Evolutionary conservation across 768 basidiomycete species (phyloP), one percentile per base, ranked within the genome.

Genomic region (Suillus weaverae): DNA sequence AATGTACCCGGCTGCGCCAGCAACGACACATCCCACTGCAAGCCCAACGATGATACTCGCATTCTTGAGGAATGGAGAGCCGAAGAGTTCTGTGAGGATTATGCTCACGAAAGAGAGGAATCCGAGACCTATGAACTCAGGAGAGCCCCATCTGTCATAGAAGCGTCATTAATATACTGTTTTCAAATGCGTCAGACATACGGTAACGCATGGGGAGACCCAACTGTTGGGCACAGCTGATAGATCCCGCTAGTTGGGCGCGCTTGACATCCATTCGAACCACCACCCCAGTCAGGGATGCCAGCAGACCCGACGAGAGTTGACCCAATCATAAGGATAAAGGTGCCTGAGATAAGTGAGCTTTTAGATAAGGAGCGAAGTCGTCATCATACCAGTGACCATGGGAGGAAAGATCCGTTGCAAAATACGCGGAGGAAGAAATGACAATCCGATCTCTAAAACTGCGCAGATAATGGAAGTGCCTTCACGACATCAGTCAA

Each of bases 41-140:
- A 54, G 53, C 53, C 51, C 53, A 3, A 54, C 53, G 61, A 94
- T 90, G 68, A 92, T 87, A 35, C 87, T 88, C 62, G 86, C 83
- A 69, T 93, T 94, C 77, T 90, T 90, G 71, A 95, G 75, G 80
- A 95, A 95, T 0, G 92, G 94, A 4, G 88, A 89, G 8, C 93
- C 94, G 67, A 94, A 92, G 22, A 94, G 76, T 73, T 95, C 92
- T 1, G 89, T 89, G 33, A 94, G 72, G 69, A 94, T 84, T 69
- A 94, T 94, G 11, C 85, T 81, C 56, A 87, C 70, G 76, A 94
- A 95, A 0, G 89, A 89, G 35, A 95, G 81, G 82, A 96, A 95
- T 0, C 94, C 94, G 32, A 96, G 84, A 4, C 94, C 93, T 55
- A 94, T 89, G 77, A 92, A 92, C 71, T 93, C 84, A 0, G 93